Percentiles rank a stretch among this genome's conserved stretches.
phyloP scores from a whole-genome alignment of 441 rosid species.

The Melastoma candidum region DNA sequence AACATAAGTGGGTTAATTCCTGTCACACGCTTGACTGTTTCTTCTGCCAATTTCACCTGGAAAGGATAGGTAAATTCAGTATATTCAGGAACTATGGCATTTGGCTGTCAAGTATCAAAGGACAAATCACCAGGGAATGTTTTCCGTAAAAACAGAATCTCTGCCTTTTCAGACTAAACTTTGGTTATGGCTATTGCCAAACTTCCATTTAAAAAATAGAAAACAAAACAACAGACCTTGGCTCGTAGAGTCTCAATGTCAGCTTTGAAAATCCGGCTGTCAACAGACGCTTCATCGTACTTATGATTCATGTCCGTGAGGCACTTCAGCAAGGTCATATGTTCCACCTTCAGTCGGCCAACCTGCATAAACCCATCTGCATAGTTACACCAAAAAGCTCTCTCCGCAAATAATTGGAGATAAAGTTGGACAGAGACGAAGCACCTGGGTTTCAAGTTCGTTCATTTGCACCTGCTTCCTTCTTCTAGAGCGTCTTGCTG shows the following conservation, averaged over 20 bases:
- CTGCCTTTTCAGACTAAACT: not conserved
- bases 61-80: conserved; percentile 7
- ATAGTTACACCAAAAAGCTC: conserved; percentile 1
- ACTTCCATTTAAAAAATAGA: not conserved
- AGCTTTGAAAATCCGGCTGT: conserved; percentile 86
- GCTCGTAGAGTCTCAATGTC: conserved; percentile 89
- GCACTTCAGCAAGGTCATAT: conserved; percentile 54
- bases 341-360: conserved; percentile 73
- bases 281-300: conserved; percentile 71
- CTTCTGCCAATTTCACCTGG: conserved; percentile 99
- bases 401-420: conserved; percentile 4
- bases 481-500: conserved; percentile 93
- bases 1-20: conserved; percentile 72
- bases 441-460: conserved; percentile 91
- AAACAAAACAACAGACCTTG: conserved; percentile 38
- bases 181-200: conserved; percentile 3
- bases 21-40: conserved; percentile 77
- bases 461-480: conserved; percentile 79
- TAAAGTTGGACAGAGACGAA: not conserved
- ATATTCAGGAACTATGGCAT: conserved; percentile 4
- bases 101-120: not conserved
- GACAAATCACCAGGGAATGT: not conserved
- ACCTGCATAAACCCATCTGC: conserved; percentile 34
- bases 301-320: conserved; percentile 66
- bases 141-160: not conserved